These are phyloP conservation scores for Wilcoxina mikolae DNA, from an alignment of 495 filamentous ascomycete genomes.

Conservation along the genomic window DNA sequence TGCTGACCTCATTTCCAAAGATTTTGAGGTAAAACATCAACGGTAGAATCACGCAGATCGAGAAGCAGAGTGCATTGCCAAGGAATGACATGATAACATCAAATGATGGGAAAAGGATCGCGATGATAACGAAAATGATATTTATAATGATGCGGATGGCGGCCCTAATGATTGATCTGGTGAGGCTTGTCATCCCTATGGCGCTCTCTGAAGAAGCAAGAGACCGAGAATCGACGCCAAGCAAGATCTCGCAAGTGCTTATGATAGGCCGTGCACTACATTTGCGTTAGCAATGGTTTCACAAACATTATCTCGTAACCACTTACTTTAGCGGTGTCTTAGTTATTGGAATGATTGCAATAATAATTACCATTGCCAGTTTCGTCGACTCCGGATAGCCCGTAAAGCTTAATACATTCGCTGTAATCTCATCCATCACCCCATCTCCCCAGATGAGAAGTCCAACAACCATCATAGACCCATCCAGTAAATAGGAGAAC, in stretches of 20 bases:
- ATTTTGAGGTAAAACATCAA: conserved; percentile 85
- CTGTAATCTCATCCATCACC: conserved; percentile 76
- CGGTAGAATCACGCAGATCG: conserved; percentile 83
- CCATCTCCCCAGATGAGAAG: conserved; percentile 85
- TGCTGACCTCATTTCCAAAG: conserved; percentile 63
- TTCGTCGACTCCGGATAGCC: conserved; percentile 64
- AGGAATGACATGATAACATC: conserved; percentile 91
- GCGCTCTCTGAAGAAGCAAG: conserved; percentile 34
- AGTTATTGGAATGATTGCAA: conserved; percentile 84
- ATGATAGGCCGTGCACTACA: conserved; percentile 65
- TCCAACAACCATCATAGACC: conserved; percentile 64
- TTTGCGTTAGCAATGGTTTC: background rate
- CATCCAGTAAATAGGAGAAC: conserved; percentile 82
- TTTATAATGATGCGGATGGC: conserved; percentile 46
- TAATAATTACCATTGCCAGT: conserved; percentile 64
- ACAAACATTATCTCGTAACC: background rate
- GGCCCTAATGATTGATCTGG: conserved; percentile 45
- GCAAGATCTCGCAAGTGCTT: conserved; percentile 63
- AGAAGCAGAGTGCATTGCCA: conserved; percentile 81
- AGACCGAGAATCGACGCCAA: conserved; percentile 49
- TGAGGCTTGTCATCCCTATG: conserved; percentile 41
- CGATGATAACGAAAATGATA: conserved; percentile 47
- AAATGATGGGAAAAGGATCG: conserved; percentile 74
- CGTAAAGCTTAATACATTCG: conserved; percentile 59
- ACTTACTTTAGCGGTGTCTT: conserved; percentile 81